phyloP scores from a whole-genome alignment of 176 grass and related monocot genomes.

The Neostapfia colusana region DNA sequence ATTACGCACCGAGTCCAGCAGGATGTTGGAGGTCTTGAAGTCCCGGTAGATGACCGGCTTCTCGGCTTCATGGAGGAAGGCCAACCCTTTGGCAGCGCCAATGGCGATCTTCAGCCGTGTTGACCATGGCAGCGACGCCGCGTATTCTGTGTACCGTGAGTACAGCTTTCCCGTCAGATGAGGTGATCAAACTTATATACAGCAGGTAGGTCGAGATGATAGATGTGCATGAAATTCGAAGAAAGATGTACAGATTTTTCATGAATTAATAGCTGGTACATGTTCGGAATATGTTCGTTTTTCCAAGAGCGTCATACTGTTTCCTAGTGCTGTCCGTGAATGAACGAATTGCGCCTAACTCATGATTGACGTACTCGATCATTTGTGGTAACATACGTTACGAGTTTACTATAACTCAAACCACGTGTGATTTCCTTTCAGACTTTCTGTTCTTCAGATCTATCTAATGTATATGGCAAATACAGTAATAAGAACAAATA shows the following conservation, averaged over 20 bases:
- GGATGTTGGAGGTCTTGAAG: slow-evolving; percentile 97
- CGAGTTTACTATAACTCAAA: background rate
- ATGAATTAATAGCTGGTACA: background rate
- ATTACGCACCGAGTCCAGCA: slow-evolving; percentile 76
- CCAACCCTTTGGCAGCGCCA: slow-evolving; percentile 78
- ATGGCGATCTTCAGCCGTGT: slow-evolving; percentile 90
- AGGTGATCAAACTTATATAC: background rate
- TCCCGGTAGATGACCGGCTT: slow-evolving; percentile 93
- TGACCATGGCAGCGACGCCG: slow-evolving; percentile 76
- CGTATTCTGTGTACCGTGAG: slow-evolving; percentile 49
- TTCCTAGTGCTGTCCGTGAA: background rate
- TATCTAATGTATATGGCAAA: background rate
- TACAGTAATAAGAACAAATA: background rate
- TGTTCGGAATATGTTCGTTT: slow-evolving; percentile 12
- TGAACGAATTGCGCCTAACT: slow-evolving; percentile 12
- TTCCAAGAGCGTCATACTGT: slow-evolving; percentile 1
- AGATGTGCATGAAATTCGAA: background rate
- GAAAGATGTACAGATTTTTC: background rate
- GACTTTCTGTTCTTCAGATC: background rate
- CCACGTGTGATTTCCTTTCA: background rate
- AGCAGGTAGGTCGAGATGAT: background rate
- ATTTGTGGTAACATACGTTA: background rate
- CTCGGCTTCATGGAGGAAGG: slow-evolving; percentile 87
- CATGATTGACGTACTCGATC: background rate
- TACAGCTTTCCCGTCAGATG: slow-evolving; percentile 5